These are phyloP conservation scores for Ceriops decandra DNA, from an alignment of 345 rosid genomes.

Conservation along the genomic window DNA sequence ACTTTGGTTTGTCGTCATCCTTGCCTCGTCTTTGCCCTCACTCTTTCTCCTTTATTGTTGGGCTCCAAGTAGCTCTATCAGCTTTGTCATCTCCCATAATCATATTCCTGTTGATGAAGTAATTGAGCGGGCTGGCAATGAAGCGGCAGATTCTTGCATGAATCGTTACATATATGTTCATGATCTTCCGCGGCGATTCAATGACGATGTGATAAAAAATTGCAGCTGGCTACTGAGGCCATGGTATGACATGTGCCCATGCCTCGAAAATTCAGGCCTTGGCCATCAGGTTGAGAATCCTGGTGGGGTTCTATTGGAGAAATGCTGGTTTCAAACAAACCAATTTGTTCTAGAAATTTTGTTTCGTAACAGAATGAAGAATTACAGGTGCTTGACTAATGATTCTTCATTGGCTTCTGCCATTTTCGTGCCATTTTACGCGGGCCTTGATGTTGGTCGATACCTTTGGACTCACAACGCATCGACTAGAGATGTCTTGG, in stretches of 20 bases:
- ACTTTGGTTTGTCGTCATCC: no score
- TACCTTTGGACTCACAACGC: constrained; percentile 15
- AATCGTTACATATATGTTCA: constrained; percentile 19
- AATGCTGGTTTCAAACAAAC: no score
- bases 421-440: constrained; percentile 18
- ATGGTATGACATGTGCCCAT: constrained; percentile 20
- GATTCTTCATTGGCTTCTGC: constrained; percentile 20
- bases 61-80: neutral
- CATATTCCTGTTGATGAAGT: neutral
- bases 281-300: no score
- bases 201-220: constrained; percentile 5
- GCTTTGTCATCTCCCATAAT: neutral
- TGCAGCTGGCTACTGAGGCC: constrained; percentile 5
- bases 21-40: no score
- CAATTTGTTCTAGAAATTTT: neutral
- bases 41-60: neutral
- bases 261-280: no score
- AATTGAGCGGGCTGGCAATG: neutral
- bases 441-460: constrained; percentile 12
- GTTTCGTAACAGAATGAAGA: constrained; percentile 20
- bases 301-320: no score
- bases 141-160: constrained; percentile 2
- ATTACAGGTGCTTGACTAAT: constrained; percentile 18
- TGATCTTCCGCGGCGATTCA: constrained; percentile 7
- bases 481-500: constrained; percentile 6